A percentile compares a stretch with the other conserved stretches of the same genome.
Conservation (phyloP, 768 basidiomycete genomes). For the Serendipita vermifera region DNA sequence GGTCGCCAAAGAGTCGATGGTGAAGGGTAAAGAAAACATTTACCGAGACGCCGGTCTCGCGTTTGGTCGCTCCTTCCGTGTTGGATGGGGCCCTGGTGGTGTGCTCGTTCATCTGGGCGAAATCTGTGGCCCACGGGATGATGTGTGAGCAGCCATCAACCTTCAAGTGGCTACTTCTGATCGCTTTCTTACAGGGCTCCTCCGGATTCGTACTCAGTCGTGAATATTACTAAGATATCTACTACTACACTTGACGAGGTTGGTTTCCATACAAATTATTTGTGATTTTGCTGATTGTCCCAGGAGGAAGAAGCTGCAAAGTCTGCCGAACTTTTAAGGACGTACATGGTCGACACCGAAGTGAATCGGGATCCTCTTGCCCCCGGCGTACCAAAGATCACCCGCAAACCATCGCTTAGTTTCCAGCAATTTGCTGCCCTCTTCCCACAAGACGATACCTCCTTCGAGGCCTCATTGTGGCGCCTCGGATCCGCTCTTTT, state of each 20-base stretch:
- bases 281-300: no score
- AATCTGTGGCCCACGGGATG: conserved; percentile 25
- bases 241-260: conserved; percentile 25
- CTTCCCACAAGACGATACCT: conserved; percentile 56
- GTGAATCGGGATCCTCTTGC: conserved; percentile 38
- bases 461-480: conserved; percentile 69
- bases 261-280: no score
- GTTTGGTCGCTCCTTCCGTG: conserved; percentile 77
- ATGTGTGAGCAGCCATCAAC: conserved; percentile 32
- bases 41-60: conserved; percentile 73
- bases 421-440: conserved; percentile 68
- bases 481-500: conserved; percentile 83
- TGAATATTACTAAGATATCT: conserved; percentile 40
- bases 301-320: conserved; percentile 24
- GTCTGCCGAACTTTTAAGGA: conserved; percentile 53
- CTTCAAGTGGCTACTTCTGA: conserved; percentile 31
- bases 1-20: conserved; percentile 54
- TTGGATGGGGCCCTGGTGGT: conserved; percentile 80
- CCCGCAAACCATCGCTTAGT: conserved; percentile 46
- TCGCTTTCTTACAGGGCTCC: conserved; percentile 28
- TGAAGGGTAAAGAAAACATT: conserved; percentile 48
- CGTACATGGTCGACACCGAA: conserved; percentile 61
- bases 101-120: conserved; percentile 62
- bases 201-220: conserved; percentile 49
- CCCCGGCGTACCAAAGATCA: conserved; percentile 54